These are phyloP conservation scores for Boletellus ananas DNA, from an alignment of 768 basidiomycete species.

Conservation along the genomic window DNA sequence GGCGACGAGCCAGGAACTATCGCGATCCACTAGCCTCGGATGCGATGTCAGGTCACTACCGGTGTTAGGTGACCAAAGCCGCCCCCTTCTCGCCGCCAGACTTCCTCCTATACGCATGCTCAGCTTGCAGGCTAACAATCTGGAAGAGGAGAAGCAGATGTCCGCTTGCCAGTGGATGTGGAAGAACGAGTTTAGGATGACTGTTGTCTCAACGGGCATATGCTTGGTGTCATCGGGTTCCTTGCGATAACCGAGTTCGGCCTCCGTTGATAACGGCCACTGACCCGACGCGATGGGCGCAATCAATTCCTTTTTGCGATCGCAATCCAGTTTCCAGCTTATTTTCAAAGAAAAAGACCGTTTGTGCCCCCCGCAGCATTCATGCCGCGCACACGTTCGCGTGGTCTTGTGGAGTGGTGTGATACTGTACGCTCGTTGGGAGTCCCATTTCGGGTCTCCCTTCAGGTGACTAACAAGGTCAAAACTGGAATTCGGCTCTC, in stretches of 20 bases:
- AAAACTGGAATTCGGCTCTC: conserved; percentile 49
- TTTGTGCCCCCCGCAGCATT: conserved; percentile 28
- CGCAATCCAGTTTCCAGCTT: conserved; percentile 17
- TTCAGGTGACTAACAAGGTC: conserved; percentile 47
- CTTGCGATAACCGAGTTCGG: conserved; percentile 4
- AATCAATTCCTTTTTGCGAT: conserved; percentile 27
- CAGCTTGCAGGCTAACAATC: not conserved
- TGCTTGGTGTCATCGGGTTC: conserved; percentile 19
- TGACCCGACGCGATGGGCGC: conserved; percentile 25
- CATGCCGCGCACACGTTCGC: conserved; percentile 61
- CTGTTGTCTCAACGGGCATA: conserved; percentile 28
- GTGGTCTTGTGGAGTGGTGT: conserved; percentile 59
- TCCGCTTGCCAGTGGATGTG: conserved; percentile 25
- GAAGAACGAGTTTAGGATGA: conserved; percentile 32
- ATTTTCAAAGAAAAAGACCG: too few relatives aligned
- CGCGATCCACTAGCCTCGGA: not conserved
- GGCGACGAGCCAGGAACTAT: too few relatives aligned
- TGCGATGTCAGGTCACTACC: not conserved
- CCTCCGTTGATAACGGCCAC: not conserved
- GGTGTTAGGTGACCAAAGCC: too few relatives aligned
- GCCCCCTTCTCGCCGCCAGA: too few relatives aligned
- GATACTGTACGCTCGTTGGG: conserved; percentile 43
- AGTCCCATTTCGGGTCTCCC: conserved; percentile 35
- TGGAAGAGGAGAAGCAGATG: conserved; percentile 17
- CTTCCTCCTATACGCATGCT: not conserved